Percentiles rank a stretch among this genome's conserved stretches.
Evolutionary conservation across 257 asterid genomes (phyloP).

Genomic region (Striga asiatica): DNA sequence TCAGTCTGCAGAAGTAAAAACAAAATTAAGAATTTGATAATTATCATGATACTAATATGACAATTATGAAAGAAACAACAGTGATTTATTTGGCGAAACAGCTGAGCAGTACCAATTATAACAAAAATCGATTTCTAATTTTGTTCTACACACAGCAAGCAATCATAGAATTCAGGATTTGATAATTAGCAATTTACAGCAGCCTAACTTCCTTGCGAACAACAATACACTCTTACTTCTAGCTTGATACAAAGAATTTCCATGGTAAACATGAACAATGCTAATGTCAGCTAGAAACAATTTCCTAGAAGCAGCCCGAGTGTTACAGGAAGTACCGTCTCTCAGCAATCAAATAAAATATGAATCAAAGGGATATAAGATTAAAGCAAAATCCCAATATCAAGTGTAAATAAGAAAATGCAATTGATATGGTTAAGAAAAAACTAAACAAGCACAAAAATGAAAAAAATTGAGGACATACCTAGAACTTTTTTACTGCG

Average conservation of each 20-base stretch:
- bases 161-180: not conserved
- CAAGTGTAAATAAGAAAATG: conserved; percentile 2
- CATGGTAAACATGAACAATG: too few relatives aligned
- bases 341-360: conserved; percentile 2
- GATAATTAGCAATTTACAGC: not conserved
- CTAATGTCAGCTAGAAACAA: too few relatives aligned
- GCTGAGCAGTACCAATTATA: not conserved
- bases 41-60: not conserved
- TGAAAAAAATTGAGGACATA: conserved; percentile 24
- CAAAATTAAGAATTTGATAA: not conserved
- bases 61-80: conserved; percentile 6
- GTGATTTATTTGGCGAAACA: not conserved
- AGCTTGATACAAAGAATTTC: conserved; percentile 3
- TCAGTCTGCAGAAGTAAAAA: conserved; percentile 16
- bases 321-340: not conserved
- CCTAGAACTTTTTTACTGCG: conserved; percentile 94
- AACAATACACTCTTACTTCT: not conserved
- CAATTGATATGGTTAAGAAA: not conserved
- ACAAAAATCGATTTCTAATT: not conserved
- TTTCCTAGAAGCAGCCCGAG: not conserved
- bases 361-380: not conserved
- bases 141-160: not conserved
- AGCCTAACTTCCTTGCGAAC: not conserved
- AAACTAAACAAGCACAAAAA: not conserved
- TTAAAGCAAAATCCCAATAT: conserved; percentile 5